A percentile compares a stretch with the other conserved stretches of the same genome.
Conservation (phyloP, 768 basidiomycete species). For the Lactarius sp. region DNA sequence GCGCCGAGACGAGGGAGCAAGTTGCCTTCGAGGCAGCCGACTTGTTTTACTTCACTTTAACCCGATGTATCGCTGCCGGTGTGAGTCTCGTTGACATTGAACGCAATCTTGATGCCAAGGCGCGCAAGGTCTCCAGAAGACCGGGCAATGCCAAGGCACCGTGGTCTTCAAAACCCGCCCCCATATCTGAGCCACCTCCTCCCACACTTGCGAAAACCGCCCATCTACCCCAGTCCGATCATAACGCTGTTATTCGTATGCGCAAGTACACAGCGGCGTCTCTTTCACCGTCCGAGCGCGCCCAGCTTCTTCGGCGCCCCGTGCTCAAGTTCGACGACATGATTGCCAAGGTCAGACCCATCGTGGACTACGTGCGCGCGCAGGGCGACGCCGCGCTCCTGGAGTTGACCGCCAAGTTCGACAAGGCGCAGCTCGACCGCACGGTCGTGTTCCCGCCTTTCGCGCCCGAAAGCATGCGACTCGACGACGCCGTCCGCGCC, state of each 20-base stretch:
- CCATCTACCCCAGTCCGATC: conserved; percentile 29
- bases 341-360: conserved; percentile 91
- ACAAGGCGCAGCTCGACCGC: conserved; percentile 66
- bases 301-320: conserved; percentile 75
- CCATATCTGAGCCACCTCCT: conserved; percentile 27
- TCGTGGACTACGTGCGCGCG: conserved; percentile 79
- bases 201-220: conserved; percentile 22
- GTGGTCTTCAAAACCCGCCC: conserved; percentile 38
- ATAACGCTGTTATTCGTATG: conserved; percentile 64
- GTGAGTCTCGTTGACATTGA: conserved; percentile 83
- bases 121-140: conserved; percentile 79
- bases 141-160: conserved; percentile 91
- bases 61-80: conserved; percentile 78
- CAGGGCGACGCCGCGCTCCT: conserved; percentile 85
- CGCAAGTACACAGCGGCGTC: conserved; percentile 58
- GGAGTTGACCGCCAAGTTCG: conserved; percentile 89
- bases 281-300: conserved; percentile 48
- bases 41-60: conserved; percentile 86
- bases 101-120: conserved; percentile 75
- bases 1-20: conserved; percentile 70
- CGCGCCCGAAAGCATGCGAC: conserved; percentile 52
- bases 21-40: conserved; percentile 95
- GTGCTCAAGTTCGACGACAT: conserved; percentile 85
- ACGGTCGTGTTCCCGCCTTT: conserved; percentile 80
- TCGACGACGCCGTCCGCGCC: conserved; percentile 58